These are phyloP conservation scores for Camellia lanceoleosa DNA, from an alignment of 148 eudicot genomes.

Conservation along the genomic window DNA sequence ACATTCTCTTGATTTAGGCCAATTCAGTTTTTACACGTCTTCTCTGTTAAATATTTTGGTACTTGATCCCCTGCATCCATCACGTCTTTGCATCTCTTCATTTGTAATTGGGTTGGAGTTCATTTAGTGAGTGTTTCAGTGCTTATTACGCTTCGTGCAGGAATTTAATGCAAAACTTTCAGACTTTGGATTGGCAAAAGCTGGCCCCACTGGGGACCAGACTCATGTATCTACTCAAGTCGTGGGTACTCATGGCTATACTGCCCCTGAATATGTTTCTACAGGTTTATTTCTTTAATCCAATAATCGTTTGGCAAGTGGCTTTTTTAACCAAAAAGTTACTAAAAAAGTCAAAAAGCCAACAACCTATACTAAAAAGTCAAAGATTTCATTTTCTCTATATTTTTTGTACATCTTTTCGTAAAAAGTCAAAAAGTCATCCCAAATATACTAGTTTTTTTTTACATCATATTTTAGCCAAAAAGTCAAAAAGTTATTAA, in stretches of 20 bases:
- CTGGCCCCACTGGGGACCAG: slow-evolving; percentile 38
- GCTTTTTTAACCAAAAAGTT: too few species aligned
- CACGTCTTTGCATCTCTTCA: not conserved
- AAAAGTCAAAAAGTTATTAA: too few species aligned
- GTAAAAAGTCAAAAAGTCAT: too few species aligned
- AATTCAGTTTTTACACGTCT: not conserved
- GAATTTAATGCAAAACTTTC: slow-evolving; percentile 56
- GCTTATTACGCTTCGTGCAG: slow-evolving; percentile 24
- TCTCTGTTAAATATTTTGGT: not conserved
- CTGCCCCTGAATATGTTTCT: slow-evolving; percentile 43
- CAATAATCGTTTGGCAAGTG: not conserved
- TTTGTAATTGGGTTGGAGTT: not conserved
- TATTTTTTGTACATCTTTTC: too few species aligned
- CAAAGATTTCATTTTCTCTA: too few species aligned
- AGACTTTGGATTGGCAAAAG: slow-evolving; percentile 57
- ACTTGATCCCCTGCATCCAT: not conserved
- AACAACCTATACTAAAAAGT: too few species aligned
- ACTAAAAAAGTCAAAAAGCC: too few species aligned
- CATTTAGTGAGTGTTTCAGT: not conserved
- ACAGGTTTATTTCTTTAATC: slow-evolving; percentile 32
- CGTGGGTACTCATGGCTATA: slow-evolving; percentile 58
- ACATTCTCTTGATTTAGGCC: not conserved
- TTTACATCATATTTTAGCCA: too few species aligned
- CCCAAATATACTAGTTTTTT: too few species aligned
- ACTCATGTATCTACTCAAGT: slow-evolving; percentile 45